Evolutionary conservation across 78 protist genomes (phyloP), one percentile per base, ranked within the genome.

Genomic region (Planoprotostelium fungivorum): DNA sequence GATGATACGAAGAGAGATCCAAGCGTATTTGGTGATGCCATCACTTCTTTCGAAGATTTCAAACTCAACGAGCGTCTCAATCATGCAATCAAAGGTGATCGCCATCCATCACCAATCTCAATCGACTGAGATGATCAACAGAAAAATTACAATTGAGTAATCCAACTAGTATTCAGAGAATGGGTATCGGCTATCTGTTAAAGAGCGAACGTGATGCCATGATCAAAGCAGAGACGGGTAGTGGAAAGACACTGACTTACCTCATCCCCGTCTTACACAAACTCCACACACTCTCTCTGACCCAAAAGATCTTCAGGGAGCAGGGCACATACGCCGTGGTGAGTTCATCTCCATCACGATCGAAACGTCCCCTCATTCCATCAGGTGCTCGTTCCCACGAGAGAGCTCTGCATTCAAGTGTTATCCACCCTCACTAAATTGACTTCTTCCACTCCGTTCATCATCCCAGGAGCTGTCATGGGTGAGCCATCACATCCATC

Each of bases 201-300:
- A 83, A 38, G 35, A 87, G 36, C 35, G 98, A 96, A 73, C 90
- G 38, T 28, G 96, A 96, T 86, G 95, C 90, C 34, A 31, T 96
- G 73, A 91, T 96, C 34, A 63, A 90, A 25, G 92, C 95, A 0
- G 94, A 95, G n/a, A 96, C 97, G 29, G 99, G 99, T 85, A 89
- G 96, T 28, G 99, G 99, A 39, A 98, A 98, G 90, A 97, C 99
- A 35, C 38, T 97, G 9, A 95, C 99, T 5, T 98, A 95, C 91
- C 38, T 94, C 28, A 86, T 97, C 1, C 99, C 99, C 1, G 39
- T 95, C 0, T 88, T 97, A 25, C 89, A 96, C 31, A 88, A 92
- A 83, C 87, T 97, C 16, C 73, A 51, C 31, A 51, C 31, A 16
- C 16, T 51, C 31, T 51, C 73, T 51, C 5, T 25, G 73, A 16